These are phyloP conservation scores for Pterocarpus santalinus DNA, from an alignment of 306 rosid species.

Conservation along the genomic window DNA sequence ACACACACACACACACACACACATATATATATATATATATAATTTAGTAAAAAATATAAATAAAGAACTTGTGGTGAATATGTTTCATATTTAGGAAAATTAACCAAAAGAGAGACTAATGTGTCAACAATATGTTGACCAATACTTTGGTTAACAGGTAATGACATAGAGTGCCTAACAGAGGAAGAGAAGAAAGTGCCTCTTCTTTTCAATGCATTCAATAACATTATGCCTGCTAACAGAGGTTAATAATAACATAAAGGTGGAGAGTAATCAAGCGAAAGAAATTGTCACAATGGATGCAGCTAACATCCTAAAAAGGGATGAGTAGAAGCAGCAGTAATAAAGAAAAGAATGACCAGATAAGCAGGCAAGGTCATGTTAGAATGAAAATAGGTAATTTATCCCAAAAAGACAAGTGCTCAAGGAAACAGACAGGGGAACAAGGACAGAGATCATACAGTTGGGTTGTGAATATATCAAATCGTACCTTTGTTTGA, in stretches of 20 bases:
- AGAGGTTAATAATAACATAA: not conserved
- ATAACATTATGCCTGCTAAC: not conserved
- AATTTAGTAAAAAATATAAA: not conserved
- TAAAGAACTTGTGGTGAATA: conserved; percentile 15
- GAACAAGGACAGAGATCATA: conserved; percentile 15
- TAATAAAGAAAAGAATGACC: not conserved
- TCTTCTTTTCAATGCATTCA: not conserved
- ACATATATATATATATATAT: not conserved
- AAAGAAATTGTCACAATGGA: not conserved
- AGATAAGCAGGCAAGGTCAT: not conserved
- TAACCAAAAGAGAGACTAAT: conserved; percentile 13
- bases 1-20: too few species aligned
- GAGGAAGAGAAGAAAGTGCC: conserved; percentile 1
- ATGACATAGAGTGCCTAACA: not conserved
- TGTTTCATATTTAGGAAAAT: conserved; percentile 31
- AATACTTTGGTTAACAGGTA: not conserved
- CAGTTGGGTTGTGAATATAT: conserved; percentile 12
- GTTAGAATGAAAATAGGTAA: not conserved
- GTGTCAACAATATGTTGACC: conserved; percentile 6
- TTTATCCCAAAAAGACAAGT: conserved; percentile 8
- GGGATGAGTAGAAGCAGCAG: not conserved
- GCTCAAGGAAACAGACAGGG: conserved; percentile 13
- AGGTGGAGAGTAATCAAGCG: not conserved
- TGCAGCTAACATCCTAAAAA: conserved; percentile 12
- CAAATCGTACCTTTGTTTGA: conserved; percentile 79